Evolutionary conservation across 2,329 filamentous ascomycete genomes (phyloP).

Genomic region (Albifimbria verrucaria): DNA sequence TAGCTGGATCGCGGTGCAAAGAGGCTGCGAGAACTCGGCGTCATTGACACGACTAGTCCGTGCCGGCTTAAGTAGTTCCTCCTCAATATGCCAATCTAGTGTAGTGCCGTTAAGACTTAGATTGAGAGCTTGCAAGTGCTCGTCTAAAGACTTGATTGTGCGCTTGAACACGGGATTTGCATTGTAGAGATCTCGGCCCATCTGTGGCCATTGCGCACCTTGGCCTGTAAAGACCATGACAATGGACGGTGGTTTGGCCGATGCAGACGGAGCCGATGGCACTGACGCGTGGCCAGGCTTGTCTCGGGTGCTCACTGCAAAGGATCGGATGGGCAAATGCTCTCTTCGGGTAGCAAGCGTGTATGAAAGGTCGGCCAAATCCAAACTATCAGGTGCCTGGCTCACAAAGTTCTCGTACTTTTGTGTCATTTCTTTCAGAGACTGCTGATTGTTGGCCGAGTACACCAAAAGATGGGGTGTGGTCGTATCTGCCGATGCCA

Average conservation of each 20-base stretch:
- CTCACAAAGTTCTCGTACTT: slow-evolving; percentile 19
- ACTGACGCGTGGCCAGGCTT: no score
- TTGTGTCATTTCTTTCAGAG: slow-evolving; percentile 8
- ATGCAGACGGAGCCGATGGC: no score
- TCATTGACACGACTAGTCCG: slow-evolving; percentile 3
- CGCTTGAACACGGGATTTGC: slow-evolving; percentile 6
- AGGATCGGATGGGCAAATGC: slow-evolving; percentile 20
- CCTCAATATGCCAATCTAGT: no score
- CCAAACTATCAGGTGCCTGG: no score
- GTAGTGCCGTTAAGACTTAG: background rate
- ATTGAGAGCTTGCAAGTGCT: no score
- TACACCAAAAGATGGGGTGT: slow-evolving; percentile 11
- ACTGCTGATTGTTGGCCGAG: slow-evolving; percentile 12
- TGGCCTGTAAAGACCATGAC: slow-evolving; percentile 27
- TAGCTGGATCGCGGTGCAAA: slow-evolving; percentile 1
- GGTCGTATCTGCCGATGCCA: background rate
- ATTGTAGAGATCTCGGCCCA: slow-evolving; percentile 25
- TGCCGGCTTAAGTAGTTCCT: background rate
- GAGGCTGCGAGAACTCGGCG: slow-evolving; percentile 16
- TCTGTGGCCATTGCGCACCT: slow-evolving; percentile 27
- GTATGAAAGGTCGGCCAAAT: slow-evolving; percentile 9
- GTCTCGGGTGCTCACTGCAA: slow-evolving; percentile 4
- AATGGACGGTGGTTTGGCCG: slow-evolving; percentile 6
- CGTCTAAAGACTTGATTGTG: no score
- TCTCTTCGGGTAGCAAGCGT: slow-evolving; percentile 26